Evolutionary conservation across 768 basidiomycete genomes (phyloP).

Genomic region (Russula sp.): DNA sequence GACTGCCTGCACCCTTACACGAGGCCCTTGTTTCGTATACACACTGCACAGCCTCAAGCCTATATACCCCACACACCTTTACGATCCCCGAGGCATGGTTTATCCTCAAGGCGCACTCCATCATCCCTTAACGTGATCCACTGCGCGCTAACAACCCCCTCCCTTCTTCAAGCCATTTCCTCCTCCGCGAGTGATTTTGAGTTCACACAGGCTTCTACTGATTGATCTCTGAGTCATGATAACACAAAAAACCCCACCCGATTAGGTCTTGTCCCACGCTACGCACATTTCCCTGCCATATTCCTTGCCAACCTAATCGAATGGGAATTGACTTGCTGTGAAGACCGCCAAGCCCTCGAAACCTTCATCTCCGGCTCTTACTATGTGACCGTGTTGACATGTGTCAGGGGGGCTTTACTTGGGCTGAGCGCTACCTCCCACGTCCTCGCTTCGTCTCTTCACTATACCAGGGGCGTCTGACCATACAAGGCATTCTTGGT

Average conservation of each 20-base stretch:
- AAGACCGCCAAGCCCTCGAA: not conserved
- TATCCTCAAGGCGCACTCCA: not conserved
- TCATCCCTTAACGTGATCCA: not conserved
- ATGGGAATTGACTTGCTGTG: not conserved
- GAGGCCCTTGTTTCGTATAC: conserved; percentile 2
- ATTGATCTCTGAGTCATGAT: conserved; percentile 1
- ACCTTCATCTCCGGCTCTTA: conserved; percentile 12
- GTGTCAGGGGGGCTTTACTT: conserved; percentile 6
- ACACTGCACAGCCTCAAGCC: conserved; percentile 9
- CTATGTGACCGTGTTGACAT: conserved; percentile 12
- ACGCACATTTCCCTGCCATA: not conserved
- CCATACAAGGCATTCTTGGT: conserved; percentile 3
- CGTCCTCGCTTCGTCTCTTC: conserved; percentile 17
- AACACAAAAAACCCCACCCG: not conserved
- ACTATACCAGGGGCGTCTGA: conserved; percentile 1
- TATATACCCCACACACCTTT: conserved; percentile 9
- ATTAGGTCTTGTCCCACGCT: conserved; percentile 1
- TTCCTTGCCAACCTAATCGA: not conserved
- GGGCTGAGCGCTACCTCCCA: conserved; percentile 14
- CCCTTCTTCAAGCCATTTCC: not conserved
- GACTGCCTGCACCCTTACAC: conserved; percentile 9
- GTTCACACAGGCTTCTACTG: not conserved
- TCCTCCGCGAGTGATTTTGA: not conserved
- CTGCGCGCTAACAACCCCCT: not conserved
- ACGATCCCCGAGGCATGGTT: not conserved